Conservation (phyloP, 2,329 filamentous ascomycete species). For the Hymenoscyphus repandus region DNA sequence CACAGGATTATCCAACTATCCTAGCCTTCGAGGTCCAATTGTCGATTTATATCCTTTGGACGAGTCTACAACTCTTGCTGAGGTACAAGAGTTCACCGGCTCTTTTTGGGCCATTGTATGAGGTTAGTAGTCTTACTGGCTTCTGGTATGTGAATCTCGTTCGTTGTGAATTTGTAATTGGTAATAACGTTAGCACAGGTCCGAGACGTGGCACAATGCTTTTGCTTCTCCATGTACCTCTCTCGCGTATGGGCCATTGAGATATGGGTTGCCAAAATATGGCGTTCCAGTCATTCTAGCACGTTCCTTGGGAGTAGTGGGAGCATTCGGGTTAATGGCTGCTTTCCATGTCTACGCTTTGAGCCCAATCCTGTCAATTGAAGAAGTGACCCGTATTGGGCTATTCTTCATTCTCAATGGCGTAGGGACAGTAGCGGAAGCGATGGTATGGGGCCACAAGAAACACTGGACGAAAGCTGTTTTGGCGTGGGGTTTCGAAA, state of each 20-base stretch:
- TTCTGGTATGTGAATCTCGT: constrained; percentile 32
- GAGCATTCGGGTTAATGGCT: constrained; percentile 36
- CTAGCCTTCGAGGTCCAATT: constrained; percentile 35
- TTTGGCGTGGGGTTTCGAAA: constrained; percentile 34
- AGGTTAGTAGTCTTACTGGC: constrained; percentile 32
- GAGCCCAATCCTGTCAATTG: constrained; percentile 30
- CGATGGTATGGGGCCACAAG: constrained; percentile 33
- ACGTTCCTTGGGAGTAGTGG: constrained; percentile 33
- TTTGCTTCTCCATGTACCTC: constrained; percentile 36
- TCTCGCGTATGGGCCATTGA: constrained; percentile 35
- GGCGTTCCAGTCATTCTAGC: constrained; percentile 31
- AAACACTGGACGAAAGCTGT: constrained; percentile 30
- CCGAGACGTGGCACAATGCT: constrained; percentile 39
- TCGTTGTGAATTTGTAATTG: neutral
- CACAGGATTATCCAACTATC: constrained; percentile 32
- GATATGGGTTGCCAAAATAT: constrained; percentile 29
- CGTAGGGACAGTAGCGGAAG: constrained; percentile 31
- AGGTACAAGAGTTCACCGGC: constrained; percentile 35
- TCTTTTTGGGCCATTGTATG: constrained; percentile 37
- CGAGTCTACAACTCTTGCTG: constrained; percentile 33
- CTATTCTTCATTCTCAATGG: constrained; percentile 38
- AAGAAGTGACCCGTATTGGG: constrained; percentile 32
- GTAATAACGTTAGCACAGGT: constrained; percentile 18
- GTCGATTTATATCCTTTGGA: constrained; percentile 38
- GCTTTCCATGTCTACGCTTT: constrained; percentile 36